A percentile compares a stretch with the other conserved stretches of the same genome.
Evolutionary conservation across 2,329 filamentous ascomycete species (phyloP).

Genomic region (Xylaria sp.): DNA sequence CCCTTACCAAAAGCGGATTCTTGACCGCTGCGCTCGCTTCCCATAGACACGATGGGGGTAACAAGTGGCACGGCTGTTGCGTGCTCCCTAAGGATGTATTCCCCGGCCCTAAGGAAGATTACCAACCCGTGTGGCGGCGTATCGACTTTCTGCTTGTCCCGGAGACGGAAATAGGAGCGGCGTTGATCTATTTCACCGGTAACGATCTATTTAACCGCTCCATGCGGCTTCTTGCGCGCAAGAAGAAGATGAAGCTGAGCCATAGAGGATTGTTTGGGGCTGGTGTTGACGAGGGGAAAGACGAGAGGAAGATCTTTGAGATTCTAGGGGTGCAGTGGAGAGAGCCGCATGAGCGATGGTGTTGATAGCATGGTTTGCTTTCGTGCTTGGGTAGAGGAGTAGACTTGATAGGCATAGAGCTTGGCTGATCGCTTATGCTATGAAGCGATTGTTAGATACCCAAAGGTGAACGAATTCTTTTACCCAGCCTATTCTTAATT

Average conservation of each 20-base stretch:
- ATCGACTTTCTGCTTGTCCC: slow-evolving; percentile 89
- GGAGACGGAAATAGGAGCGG: slow-evolving; percentile 80
- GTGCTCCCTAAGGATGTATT: slow-evolving; percentile 65
- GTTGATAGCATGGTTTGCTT: slow-evolving; percentile 56
- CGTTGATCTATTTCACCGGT: slow-evolving; percentile 93
- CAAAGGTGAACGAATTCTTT: slow-evolving; percentile 8
- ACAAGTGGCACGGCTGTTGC: slow-evolving; percentile 91
- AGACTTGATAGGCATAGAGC: background rate
- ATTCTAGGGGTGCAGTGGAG: slow-evolving; percentile 86
- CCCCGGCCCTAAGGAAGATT: slow-evolving; percentile 40
- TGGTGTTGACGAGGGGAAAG: slow-evolving; percentile 75
- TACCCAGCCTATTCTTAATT: background rate
- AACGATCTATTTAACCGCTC: slow-evolving; percentile 95
- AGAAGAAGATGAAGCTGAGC: slow-evolving; percentile 85
- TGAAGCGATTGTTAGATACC: background rate
- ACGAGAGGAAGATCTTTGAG: slow-evolving; percentile 85
- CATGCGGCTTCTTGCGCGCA: slow-evolving; percentile 80
- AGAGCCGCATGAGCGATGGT: slow-evolving; percentile 79
- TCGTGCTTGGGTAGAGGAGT: background rate
- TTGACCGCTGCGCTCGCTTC: slow-evolving; percentile 76
- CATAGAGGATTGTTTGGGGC: slow-evolving; percentile 82
- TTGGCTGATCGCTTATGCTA: background rate
- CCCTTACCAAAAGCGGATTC: slow-evolving; percentile 70
- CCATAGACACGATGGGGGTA: slow-evolving; percentile 64
- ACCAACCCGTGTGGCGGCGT: slow-evolving; percentile 73